Conservation (phyloP, 192 early-diverging fungal species). For the Coemansia sp. region DNA sequence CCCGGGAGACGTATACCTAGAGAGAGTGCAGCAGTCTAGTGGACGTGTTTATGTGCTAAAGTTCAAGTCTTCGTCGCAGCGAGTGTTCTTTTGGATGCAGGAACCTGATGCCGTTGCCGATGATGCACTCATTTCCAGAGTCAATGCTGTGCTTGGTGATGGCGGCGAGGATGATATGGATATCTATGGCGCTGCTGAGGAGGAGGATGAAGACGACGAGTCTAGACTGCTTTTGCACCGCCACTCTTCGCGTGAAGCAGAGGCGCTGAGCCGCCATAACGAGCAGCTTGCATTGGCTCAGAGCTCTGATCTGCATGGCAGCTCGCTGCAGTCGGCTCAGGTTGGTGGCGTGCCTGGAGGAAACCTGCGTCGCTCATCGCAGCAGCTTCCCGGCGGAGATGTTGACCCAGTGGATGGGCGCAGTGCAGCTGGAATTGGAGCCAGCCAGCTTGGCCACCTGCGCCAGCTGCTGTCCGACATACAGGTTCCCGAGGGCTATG, state of each 20-base stretch:
- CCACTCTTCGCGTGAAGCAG: constrained; percentile 17
- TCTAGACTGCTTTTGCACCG: constrained; percentile 7
- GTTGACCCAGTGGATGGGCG: neutral
- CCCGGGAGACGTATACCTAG: constrained; percentile 71
- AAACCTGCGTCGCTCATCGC: constrained; percentile 19
- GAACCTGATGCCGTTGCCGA: constrained; percentile 61
- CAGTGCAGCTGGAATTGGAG: constrained; percentile 7
- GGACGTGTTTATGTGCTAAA: constrained; percentile 80
- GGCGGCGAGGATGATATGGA: constrained; percentile 12
- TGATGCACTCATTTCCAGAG: constrained; percentile 52
- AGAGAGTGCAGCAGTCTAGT: constrained; percentile 54
- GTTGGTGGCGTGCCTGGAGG: constrained; percentile 34
- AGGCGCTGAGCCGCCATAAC: constrained; percentile 32
- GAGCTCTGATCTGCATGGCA: constrained; percentile 10
- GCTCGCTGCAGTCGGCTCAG: constrained; percentile 27
- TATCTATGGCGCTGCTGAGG: constrained; percentile 15
- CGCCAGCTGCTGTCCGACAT: constrained; percentile 38
- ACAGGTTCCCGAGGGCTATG: constrained; percentile 16
- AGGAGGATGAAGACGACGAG: constrained; percentile 18
- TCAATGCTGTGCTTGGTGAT: constrained; percentile 62
- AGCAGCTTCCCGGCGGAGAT: constrained; percentile 30
- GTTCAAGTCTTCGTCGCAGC: constrained; percentile 77
- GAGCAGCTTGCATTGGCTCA: constrained; percentile 43
- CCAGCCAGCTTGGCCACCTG: constrained; percentile 24
- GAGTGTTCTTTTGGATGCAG: constrained; percentile 86